These are phyloP conservation scores for Leccinum obscurum DNA, from an alignment of 768 basidiomycete genomes.

Conservation along the genomic window DNA sequence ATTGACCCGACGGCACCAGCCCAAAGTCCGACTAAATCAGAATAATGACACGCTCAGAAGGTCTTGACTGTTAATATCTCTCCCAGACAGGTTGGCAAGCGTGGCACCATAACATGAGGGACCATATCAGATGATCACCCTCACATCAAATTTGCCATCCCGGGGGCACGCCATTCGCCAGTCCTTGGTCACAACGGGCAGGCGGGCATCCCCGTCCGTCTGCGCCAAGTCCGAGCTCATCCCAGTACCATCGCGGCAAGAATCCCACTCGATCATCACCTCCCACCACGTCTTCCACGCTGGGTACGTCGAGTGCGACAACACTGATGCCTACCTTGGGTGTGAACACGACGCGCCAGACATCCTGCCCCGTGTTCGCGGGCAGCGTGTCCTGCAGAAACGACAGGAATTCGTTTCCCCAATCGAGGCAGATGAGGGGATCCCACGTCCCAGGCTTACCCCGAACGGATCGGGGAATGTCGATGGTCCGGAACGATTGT, in stretches of 20 bases:
- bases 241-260: constrained; percentile 69
- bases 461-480: constrained; percentile 76
- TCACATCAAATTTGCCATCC: constrained; percentile 26
- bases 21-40: constrained; percentile 28
- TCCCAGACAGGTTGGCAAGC: constrained; percentile 8
- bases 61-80: constrained; percentile 20
- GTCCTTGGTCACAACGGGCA: constrained; percentile 10
- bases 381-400: constrained; percentile 47
- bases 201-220: constrained; percentile 9
- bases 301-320: constrained; percentile 45
- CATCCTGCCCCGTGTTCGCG: constrained; percentile 32
- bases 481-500: constrained; percentile 75
- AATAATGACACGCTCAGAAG: constrained; percentile 19
- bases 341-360: constrained; percentile 72
- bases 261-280: constrained; percentile 81
- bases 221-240: constrained; percentile 10
- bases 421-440: constrained; percentile 68
- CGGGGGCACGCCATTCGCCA: constrained; percentile 12
- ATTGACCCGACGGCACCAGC: constrained; percentile 21
- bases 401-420: constrained; percentile 63
- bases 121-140: constrained; percentile 22
- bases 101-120: constrained; percentile 16
- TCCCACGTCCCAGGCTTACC: constrained; percentile 79
- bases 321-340: constrained; percentile 61
- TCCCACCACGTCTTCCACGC: constrained; percentile 55